phyloP scores from a whole-genome alignment of 176 grass and related monocot species.

The Otatea glauca region DNA sequence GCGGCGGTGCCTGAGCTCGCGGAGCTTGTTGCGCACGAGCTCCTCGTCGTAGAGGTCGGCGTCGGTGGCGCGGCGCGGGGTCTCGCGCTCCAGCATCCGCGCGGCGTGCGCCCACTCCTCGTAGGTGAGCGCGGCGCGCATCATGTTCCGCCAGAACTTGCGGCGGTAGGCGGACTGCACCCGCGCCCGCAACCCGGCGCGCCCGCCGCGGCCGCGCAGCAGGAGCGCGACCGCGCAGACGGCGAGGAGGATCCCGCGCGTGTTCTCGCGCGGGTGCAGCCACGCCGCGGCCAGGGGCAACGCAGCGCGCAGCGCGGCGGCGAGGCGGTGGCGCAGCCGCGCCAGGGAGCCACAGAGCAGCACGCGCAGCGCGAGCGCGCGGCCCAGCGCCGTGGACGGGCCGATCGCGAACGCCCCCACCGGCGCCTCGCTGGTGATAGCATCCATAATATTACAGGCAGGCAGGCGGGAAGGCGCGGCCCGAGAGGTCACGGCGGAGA shows the following conservation, averaged over 20 bases:
- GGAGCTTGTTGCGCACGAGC: conserved; percentile 87
- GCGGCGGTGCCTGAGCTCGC: conserved; percentile 71
- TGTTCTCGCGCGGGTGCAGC: conserved; percentile 77
- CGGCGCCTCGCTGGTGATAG: conserved; percentile 50
- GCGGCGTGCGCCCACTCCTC: conserved; percentile 97
- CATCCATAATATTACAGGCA: conserved; percentile 29
- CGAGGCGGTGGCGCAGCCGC: conserved; percentile 55
- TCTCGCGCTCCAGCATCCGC: conserved; percentile 84
- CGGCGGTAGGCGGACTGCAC: conserved; percentile 84
- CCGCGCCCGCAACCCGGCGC: conserved; percentile 54
- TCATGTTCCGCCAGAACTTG: conserved; percentile 98
- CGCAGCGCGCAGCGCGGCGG: conserved; percentile 41
- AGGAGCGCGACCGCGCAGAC: conserved; percentile 79
- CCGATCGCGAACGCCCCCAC: conserved; percentile 79
- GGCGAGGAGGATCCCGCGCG: conserved; percentile 74
- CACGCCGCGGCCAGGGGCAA: conserved; percentile 43
- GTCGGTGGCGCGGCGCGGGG: conserved; percentile 62
- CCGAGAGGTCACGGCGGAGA: not conserved
- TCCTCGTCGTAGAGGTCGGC: conserved; percentile 81
- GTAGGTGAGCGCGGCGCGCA: conserved; percentile 89
- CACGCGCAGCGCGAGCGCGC: conserved; percentile 76
- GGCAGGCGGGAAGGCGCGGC: not conserved
- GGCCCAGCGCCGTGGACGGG: conserved; percentile 71
- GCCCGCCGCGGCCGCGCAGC: conserved; percentile 52
- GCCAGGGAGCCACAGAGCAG: conserved; percentile 62